A percentile compares a stretch with the other conserved stretches of the same genome.
phyloP scores from a whole-genome alignment of 2,329 filamentous ascomycete genomes.

The Colletotrichum cordylinicola region DNA sequence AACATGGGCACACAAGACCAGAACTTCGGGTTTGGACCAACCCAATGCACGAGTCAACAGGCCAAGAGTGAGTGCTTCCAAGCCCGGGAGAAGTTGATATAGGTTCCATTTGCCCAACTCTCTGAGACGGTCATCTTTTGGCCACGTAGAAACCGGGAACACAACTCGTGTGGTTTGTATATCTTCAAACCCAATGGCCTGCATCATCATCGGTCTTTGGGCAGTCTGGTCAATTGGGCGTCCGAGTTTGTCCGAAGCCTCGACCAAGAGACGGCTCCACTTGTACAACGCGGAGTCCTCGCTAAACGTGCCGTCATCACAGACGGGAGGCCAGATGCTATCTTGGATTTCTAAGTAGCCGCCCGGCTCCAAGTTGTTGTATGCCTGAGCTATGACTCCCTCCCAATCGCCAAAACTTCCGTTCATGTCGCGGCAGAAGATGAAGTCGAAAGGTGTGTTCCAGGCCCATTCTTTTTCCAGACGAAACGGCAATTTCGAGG shows the following conservation, averaged over 20 bases:
- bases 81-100: too few species aligned
- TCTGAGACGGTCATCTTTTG: too few species aligned
- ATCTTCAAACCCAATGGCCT: background rate
- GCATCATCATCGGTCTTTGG: too few species aligned
- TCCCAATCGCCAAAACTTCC: constrained; percentile 61
- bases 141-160: background rate
- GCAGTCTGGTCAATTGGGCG: background rate
- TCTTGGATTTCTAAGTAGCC: background rate
- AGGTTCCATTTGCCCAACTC: too few species aligned
- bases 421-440: constrained; percentile 61
- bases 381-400: constrained; percentile 53
- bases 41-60: too few species aligned
- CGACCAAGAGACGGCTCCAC: background rate
- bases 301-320: background rate
- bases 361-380: background rate
- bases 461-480: constrained; percentile 31
- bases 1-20: too few species aligned
- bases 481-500: too few species aligned
- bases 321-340: background rate
- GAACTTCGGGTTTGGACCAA: too few species aligned
- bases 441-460: constrained; percentile 57
- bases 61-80: too few species aligned
- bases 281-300: background rate
- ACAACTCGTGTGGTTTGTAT: background rate
- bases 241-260: background rate